Evolutionary conservation across 805 yeast genomes (phyloP).

Genomic region (Soucietia sequanensis): DNA sequence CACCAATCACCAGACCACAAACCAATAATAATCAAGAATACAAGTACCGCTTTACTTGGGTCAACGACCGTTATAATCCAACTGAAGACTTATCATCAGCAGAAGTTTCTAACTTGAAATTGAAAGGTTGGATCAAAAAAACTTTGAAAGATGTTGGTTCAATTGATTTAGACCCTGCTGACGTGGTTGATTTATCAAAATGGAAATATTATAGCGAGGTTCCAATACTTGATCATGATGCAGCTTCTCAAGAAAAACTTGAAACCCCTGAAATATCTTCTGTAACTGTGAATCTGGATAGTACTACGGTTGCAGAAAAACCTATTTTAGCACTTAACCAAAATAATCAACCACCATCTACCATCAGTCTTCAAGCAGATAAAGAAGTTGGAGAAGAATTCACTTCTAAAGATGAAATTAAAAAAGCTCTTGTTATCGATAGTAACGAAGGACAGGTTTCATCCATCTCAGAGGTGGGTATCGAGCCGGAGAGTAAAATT

Average conservation of each 20-base stretch:
- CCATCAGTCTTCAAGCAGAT: not conserved
- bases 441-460: slow-evolving; percentile 6
- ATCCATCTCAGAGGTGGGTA: not conserved
- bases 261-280: not conserved
- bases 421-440: not conserved
- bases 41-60: slow-evolving; percentile 30
- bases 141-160: too few species aligned
- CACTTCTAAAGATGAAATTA: not conserved
- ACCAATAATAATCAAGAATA: slow-evolving; percentile 18
- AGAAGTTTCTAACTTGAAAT: slow-evolving; percentile 12
- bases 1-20: slow-evolving; percentile 12
- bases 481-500: not conserved
- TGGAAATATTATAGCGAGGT: slow-evolving; percentile 39
- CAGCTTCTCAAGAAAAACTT: not conserved
- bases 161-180: slow-evolving; percentile 28
- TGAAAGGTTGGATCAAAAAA: slow-evolving; percentile 40
- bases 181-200: slow-evolving; percentile 43
- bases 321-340: too few species aligned
- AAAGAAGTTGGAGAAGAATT: not conserved
- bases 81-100: slow-evolving; percentile 10
- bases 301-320: not conserved
- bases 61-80: slow-evolving; percentile 39
- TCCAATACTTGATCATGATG: slow-evolving; percentile 44
- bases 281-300: not conserved
- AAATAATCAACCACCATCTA: not conserved